These are phyloP conservation scores for Cyberlindnera xylosilytica DNA, from an alignment of 805 yeast species.

Conservation along the genomic window DNA sequence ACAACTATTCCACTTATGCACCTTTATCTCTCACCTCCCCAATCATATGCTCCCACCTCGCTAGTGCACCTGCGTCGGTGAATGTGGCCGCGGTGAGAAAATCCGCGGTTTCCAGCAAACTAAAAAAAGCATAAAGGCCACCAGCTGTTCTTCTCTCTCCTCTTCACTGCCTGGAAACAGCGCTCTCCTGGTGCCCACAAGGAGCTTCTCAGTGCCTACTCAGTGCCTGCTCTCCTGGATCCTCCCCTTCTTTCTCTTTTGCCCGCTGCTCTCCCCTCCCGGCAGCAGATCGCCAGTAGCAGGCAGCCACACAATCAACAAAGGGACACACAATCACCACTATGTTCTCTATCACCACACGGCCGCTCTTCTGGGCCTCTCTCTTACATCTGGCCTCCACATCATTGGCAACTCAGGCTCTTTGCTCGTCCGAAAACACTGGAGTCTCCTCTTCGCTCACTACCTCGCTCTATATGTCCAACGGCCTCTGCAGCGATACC, in stretches of 20 bases:
- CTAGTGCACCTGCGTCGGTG: no score
- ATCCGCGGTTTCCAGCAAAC: neutral
- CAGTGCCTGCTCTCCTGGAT: no score
- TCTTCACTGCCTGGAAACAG: no score
- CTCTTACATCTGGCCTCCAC: conserved; percentile 1
- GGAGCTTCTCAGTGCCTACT: no score
- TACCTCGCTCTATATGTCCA: conserved; percentile 33
- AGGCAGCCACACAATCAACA: neutral
- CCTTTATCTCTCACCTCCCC: no score
- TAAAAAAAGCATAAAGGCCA: no score
- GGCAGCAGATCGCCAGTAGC: neutral
- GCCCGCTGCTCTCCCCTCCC: neutral
- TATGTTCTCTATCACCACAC: neutral
- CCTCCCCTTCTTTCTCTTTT: neutral
- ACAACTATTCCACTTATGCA: no score
- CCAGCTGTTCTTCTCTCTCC: no score
- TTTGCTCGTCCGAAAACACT: conserved; percentile 41
- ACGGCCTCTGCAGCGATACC: conserved; percentile 48
- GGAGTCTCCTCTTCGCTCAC: conserved; percentile 23
- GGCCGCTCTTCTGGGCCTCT: conserved; percentile 1
- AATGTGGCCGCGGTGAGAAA: neutral
- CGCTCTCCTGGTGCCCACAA: no score
- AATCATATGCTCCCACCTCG: no score
- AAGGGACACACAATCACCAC: no score
- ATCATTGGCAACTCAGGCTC: neutral